These are phyloP conservation scores for Torulaspora pretoriensis DNA, from an alignment of 1,139 yeast genomes.

Conservation along the genomic window DNA sequence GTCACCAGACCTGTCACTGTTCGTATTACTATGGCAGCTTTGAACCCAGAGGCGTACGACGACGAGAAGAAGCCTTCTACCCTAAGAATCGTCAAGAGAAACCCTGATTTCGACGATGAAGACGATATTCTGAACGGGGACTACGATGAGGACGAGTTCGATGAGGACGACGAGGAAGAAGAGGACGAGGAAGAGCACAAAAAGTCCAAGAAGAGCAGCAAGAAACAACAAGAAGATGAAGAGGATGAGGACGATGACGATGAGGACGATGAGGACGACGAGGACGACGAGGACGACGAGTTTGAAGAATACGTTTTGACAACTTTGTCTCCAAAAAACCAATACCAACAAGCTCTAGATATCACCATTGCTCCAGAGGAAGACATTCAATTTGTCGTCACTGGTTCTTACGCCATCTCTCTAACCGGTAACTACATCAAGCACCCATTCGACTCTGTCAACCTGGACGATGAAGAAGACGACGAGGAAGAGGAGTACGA, in stretches of 20 bases:
- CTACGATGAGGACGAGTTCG: constrained; percentile 50
- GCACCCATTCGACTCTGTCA: constrained; percentile 62
- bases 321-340: constrained; percentile 80
- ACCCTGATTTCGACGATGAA: constrained; percentile 51
- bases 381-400: constrained; percentile 87
- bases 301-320: constrained; percentile 79
- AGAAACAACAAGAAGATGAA: constrained; percentile 36
- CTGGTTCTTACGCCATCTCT: constrained; percentile 92
- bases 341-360: constrained; percentile 87
- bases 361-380: constrained; percentile 89
- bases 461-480: constrained; percentile 43
- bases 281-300: constrained; percentile 50
- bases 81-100: constrained; percentile 78
- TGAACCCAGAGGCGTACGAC: constrained; percentile 84
- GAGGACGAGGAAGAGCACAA: constrained; percentile 41
- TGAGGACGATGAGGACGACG: constrained; percentile 35
- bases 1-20: constrained; percentile 84
- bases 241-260: constrained; percentile 37
- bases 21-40: constrained; percentile 90
- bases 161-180: constrained; percentile 46
- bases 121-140: constrained; percentile 50
- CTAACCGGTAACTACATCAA: constrained; percentile 92
- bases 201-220: constrained; percentile 39
- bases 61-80: constrained; percentile 80
- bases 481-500: constrained; percentile 50